phyloP scores from a whole-genome alignment of 257 asterid genomes.

The Salvia splendens region DNA sequence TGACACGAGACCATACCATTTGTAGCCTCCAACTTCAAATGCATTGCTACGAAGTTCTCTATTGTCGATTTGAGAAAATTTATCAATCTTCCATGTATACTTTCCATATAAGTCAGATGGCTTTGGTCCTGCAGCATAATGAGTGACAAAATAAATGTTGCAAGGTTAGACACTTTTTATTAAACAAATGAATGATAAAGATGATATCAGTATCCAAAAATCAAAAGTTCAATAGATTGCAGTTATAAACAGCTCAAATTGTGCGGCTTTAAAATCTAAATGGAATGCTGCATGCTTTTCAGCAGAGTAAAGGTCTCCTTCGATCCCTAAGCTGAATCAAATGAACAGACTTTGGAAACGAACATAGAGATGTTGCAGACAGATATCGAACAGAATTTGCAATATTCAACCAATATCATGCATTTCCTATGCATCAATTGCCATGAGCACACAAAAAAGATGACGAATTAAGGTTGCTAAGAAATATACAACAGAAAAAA shows the following conservation, averaged over 20 bases:
- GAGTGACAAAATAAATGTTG: constrained; percentile 11
- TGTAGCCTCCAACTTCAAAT: constrained; percentile 67
- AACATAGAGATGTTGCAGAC: not conserved
- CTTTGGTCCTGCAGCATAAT: constrained; percentile 47
- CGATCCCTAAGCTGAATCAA: not conserved
- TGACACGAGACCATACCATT: constrained; percentile 45
- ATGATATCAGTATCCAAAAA: not conserved
- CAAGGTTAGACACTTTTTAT: not conserved
- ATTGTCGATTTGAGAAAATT: constrained; percentile 56
- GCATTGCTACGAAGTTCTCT: constrained; percentile 61
- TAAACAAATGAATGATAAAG: not conserved
- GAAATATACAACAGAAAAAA: not conserved
- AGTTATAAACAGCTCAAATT: no score
- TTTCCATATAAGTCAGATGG: constrained; percentile 59
- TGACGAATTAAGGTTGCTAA: not conserved
- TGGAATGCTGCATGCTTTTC: not conserved
- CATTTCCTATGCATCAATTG: not conserved
- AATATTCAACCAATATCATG: constrained; percentile 8
- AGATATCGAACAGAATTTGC: not conserved
- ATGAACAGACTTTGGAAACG: not conserved
- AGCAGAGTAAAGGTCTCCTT: not conserved
- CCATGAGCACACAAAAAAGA: not conserved
- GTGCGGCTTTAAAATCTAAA: constrained; percentile 11
- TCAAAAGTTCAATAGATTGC: not conserved
- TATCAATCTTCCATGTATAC: constrained; percentile 61